phyloP scores from a whole-genome alignment of 139 green algal genomes.

The Penium margaritaceum region DNA sequence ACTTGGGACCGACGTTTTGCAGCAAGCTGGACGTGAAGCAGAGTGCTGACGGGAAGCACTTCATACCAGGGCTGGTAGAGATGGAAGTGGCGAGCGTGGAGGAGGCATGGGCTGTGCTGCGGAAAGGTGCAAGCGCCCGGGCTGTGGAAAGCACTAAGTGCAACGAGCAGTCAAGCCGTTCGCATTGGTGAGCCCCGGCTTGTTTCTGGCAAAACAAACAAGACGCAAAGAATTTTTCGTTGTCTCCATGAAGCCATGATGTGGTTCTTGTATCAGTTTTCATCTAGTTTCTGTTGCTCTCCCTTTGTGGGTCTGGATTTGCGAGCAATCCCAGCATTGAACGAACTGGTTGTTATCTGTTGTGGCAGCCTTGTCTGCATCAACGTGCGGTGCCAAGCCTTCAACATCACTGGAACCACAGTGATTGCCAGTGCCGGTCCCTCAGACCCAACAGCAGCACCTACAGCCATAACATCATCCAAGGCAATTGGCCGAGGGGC shows the following conservation, averaged over 20 bases:
- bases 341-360: no score
- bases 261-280: neutral
- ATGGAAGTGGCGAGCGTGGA: slow-evolving; percentile 14
- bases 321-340: neutral
- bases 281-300: neutral
- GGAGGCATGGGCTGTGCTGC: slow-evolving; percentile 55
- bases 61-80: slow-evolving; percentile 32
- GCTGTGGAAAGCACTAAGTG: slow-evolving; percentile 29
- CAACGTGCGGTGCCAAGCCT: slow-evolving; percentile 20
- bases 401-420: neutral
- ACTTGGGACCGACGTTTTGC: neutral
- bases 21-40: slow-evolving; percentile 45
- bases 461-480: no score
- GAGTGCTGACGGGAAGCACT: slow-evolving; percentile 8
- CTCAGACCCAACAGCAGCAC: neutral
- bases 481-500: no score
- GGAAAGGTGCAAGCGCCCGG: slow-evolving; percentile 11
- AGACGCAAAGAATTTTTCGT: neutral
- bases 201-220: neutral
- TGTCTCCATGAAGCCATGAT: neutral
- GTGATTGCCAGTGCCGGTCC: neutral
- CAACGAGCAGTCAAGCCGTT: slow-evolving; percentile 48
- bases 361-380: slow-evolving; percentile 43
- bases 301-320: neutral
- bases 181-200: slow-evolving; percentile 38